Conservation (phyloP, 441 rosid genomes). For the Populus hybrid region DNA sequence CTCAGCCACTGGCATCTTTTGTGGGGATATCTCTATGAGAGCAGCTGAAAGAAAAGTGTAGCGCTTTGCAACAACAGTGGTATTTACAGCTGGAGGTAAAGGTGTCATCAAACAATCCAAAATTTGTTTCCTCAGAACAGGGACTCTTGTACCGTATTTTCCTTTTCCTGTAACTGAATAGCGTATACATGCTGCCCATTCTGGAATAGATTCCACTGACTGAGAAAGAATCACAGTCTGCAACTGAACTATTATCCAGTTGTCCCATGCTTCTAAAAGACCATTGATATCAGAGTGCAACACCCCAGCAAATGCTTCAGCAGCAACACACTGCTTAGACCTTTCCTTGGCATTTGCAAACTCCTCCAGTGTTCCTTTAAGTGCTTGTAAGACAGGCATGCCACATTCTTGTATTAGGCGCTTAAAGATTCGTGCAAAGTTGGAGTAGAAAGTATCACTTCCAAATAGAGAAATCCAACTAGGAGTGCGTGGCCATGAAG, state of each 20-base stretch:
- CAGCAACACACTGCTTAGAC: conserved; percentile 98
- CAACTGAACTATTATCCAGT: conserved; percentile 89
- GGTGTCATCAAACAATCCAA: conserved; percentile 83
- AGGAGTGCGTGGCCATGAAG: conserved; percentile 99
- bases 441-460: conserved; percentile 86
- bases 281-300: conserved; percentile 94
- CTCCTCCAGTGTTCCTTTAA: conserved; percentile 77
- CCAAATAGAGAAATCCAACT: conserved; percentile 97
- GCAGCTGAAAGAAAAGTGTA: conserved; percentile 97
- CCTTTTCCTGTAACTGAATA: conserved; percentile 99
- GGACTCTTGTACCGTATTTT: conserved; percentile 76
- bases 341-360: conserved; percentile 92
- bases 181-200: conserved; percentile 99
- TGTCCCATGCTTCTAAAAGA: conserved; percentile 81
- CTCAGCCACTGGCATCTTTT: conserved; percentile 78
- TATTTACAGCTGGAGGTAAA: conserved; percentile 78
- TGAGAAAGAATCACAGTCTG: conserved; percentile 83
- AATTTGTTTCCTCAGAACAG: conserved; percentile 77
- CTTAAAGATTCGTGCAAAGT: conserved; percentile 95
- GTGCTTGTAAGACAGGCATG: conserved; percentile 68
- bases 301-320: conserved; percentile 95
- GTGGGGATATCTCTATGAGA: conserved; percentile 85
- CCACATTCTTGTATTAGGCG: conserved; percentile 98
- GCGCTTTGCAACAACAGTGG: conserved; percentile 90
- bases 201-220: conserved; percentile 94